phyloP scores from a whole-genome alignment of 257 asterid species.

The Verbena officinalis region DNA sequence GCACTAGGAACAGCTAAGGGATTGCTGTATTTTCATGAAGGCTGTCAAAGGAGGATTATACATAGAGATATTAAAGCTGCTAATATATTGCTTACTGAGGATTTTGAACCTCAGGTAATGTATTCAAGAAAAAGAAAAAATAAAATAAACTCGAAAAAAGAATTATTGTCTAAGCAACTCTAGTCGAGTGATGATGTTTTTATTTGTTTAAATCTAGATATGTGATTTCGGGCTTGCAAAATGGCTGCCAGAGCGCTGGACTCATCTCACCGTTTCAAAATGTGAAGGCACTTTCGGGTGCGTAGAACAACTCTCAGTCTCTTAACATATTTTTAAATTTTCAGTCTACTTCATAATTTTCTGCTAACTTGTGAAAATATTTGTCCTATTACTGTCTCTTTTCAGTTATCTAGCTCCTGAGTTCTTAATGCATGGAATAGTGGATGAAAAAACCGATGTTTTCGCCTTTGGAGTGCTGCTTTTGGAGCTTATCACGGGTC shows the following conservation, averaged over 20 bases:
- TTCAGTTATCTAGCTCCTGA: conserved; percentile 74
- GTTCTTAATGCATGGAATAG: conserved; percentile 77
- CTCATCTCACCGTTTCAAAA: conserved; percentile 39
- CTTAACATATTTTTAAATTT: not conserved
- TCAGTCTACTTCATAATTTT: not conserved
- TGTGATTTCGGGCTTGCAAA: conserved; percentile 61
- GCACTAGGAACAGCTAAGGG: conserved; percentile 70
- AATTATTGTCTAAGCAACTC: no score
- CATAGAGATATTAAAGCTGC: conserved; percentile 84
- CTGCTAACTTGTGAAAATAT: not conserved
- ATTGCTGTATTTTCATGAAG: conserved; percentile 66
- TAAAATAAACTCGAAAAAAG: no score
- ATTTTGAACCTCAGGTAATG: conserved; percentile 69
- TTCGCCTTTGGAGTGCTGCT: conserved; percentile 72
- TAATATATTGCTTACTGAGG: conserved; percentile 64
- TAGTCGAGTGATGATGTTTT: no score
- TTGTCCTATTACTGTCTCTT: not conserved
- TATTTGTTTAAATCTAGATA: conserved; percentile 31
- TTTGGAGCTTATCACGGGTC: conserved; percentile 71
- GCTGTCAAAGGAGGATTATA: conserved; percentile 67
- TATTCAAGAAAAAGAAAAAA: no score
- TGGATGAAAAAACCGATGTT: conserved; percentile 70
- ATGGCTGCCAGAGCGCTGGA: conserved; percentile 54
- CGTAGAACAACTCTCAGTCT: not conserved
- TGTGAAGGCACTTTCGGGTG: conserved; percentile 60